phyloP scores from a whole-genome alignment of 140 eudicot genomes.

The Cichorium intybus region DNA sequence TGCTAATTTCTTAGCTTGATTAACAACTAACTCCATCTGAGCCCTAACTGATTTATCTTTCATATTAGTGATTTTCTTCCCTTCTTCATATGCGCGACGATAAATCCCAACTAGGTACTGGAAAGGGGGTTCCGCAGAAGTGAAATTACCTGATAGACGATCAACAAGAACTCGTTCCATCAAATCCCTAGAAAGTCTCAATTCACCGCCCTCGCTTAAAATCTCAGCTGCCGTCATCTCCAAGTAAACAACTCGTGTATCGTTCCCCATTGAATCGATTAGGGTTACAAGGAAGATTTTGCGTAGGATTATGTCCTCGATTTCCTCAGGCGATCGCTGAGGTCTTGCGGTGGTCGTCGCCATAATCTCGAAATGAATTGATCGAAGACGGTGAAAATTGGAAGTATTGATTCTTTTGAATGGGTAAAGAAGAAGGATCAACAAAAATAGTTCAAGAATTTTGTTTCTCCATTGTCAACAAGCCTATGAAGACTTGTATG shows the following conservation, averaged over 20 bases:
- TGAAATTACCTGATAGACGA: slow-evolving; percentile 67
- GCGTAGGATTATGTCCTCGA: slow-evolving; percentile 82
- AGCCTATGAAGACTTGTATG: background rate
- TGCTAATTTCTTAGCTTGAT: slow-evolving; percentile 63
- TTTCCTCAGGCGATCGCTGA: slow-evolving; percentile 66
- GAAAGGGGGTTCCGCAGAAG: slow-evolving; percentile 74
- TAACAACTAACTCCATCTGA: slow-evolving; percentile 67
- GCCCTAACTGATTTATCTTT: slow-evolving; percentile 69
- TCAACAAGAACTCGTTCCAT: slow-evolving; percentile 84
- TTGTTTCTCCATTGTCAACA: slow-evolving; percentile 21
- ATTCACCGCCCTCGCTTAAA: slow-evolving; percentile 71
- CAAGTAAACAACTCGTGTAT: slow-evolving; percentile 64
- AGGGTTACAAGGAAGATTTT: slow-evolving; percentile 76
- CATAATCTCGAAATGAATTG: slow-evolving; percentile 26
- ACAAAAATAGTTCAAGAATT: slow-evolving; percentile 8
- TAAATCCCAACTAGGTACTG: slow-evolving; percentile 53
- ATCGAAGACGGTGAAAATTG: background rate
- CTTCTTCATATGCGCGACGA: slow-evolving; percentile 72
- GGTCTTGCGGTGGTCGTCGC: slow-evolving; percentile 53
- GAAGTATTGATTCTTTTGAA: slow-evolving; percentile 2
- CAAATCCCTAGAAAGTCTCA: slow-evolving; percentile 54
- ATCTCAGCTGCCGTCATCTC: slow-evolving; percentile 94
- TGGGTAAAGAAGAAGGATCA: slow-evolving; percentile 15
- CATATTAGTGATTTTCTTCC: slow-evolving; percentile 68
- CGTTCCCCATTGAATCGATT: slow-evolving; percentile 69